Evolutionary conservation across 768 basidiomycete genomes (phyloP), one percentile per base, ranked within the genome.

Genomic region (Coprinopsis sp.): DNA sequence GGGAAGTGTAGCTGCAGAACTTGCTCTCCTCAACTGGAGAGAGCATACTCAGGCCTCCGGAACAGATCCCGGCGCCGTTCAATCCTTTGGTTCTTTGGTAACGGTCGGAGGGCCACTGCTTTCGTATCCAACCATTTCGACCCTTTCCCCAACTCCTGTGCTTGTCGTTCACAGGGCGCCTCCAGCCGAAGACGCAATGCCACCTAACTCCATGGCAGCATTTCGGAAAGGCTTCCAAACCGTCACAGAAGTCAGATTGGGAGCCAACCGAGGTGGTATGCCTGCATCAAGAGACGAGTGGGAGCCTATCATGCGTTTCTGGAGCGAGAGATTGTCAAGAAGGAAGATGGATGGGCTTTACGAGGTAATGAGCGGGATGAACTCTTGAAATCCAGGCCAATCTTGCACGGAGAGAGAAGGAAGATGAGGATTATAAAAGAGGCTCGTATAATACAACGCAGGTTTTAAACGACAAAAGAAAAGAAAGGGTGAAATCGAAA

Each of bases 301-400:
- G 90, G 76, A 80, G 56, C 81, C 82, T 1, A 76, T 93, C 37
- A 92, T 95, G 87, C 68, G 73, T 48, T 91, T 92, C 63, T 94
- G 91, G 91, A 86, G 89, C 54, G 77, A 82, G 58, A 64, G 65
- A 31, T 66, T 93, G 14, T 69, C 65, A 1, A 73, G 69, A 51
- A 75, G 84, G 56, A 73, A 74, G 52, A 71, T 67, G 8, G 76
- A 81, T 4, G 85, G 81, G 8, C 55, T 87, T 49, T 86, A 84
- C 49, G 83, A 89, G 51, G 81, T 91, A 7, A 74, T 83, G 73
- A 75, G 66, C 42, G 72, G 74, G 13, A 25, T 38, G 27, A 43
- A 42, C 27, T 7, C 40, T 10, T 28, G 37, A 39, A 28, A n/a
- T n/a, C n/a, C n/a, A n/a, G 27, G 4, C 8, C 13, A n/a, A 30